Evolutionary conservation across 768 basidiomycete genomes (phyloP).

Genomic region (Russula olivacea): DNA sequence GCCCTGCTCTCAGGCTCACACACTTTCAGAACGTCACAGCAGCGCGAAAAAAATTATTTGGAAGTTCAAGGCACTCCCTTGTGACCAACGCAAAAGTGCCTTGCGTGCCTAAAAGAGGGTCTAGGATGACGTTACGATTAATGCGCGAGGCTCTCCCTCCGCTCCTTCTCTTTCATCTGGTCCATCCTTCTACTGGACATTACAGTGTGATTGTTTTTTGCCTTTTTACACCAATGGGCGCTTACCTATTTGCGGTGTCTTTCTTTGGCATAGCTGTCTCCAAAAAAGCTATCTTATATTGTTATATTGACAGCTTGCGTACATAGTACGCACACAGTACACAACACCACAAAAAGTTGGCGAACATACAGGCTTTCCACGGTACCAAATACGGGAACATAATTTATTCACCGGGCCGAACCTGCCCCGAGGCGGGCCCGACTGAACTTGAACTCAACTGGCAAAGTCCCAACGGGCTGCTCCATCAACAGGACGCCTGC

Average conservation of each 20-base stretch:
- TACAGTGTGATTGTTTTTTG: neutral
- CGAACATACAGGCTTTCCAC: neutral
- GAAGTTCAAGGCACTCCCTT: neutral
- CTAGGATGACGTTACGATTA: neutral
- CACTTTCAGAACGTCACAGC: neutral
- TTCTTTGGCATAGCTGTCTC: neutral
- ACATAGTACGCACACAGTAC: neutral
- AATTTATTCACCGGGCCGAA: conserved; percentile 5
- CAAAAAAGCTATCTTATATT: too few relatives aligned
- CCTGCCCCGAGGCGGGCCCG: neutral
- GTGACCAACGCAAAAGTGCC: neutral
- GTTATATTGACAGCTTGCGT: neutral
- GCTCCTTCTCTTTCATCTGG: neutral
- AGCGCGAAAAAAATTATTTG: neutral
- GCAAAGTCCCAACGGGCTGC: too few relatives aligned
- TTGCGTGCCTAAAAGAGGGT: neutral
- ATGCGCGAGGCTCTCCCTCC: neutral
- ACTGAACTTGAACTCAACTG: too few relatives aligned
- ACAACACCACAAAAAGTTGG: neutral
- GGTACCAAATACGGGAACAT: neutral
- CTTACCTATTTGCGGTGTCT: neutral
- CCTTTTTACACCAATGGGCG: neutral
- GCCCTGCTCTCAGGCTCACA: neutral
- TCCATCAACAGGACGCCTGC: neutral
- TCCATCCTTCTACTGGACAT: neutral